Evolutionary conservation across 371 early-diverging fungal species (phyloP).

Genomic region (Mortierella sp.): DNA sequence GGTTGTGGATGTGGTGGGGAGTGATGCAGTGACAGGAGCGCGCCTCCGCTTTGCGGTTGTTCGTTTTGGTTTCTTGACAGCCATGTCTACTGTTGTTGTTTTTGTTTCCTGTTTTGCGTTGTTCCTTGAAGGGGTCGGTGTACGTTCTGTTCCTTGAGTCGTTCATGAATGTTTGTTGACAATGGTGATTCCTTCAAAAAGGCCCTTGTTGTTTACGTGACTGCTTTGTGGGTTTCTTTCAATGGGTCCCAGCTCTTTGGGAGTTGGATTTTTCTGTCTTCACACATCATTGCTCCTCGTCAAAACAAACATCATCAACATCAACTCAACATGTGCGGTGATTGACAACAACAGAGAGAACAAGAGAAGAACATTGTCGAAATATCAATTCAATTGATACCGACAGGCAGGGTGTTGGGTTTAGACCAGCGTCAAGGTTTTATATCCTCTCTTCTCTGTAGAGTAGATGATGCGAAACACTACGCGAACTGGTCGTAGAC

Average conservation of each 20-base stretch:
- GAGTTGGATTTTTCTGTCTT: neutral
- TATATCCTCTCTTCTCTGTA: neutral
- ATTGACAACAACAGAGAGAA: neutral
- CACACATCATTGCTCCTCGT: neutral
- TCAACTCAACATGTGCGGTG: neutral
- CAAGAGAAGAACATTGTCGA: slow-evolving; percentile 1
- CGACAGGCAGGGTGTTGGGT: slow-evolving; percentile 4
- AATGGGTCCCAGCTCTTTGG: neutral
- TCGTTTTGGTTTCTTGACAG: slow-evolving; percentile 32
- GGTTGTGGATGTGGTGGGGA: neutral
- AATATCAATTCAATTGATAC: neutral
- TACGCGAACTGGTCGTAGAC: slow-evolving; percentile 10
- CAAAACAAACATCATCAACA: neutral
- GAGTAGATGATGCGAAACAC: neutral
- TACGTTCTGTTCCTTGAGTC: neutral
- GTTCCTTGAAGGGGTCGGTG: neutral
- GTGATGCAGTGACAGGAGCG: slow-evolving; percentile 30
- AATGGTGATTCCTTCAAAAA: neutral
- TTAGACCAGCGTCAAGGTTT: neutral
- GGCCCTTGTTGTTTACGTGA: neutral
- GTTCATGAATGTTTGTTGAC: neutral
- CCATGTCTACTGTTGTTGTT: slow-evolving; percentile 8
- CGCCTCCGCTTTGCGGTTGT: slow-evolving; percentile 24
- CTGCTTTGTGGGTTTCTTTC: neutral
- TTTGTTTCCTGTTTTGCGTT: neutral